Evolutionary conservation across 169 alveolate genomes (phyloP), one percentile per base, ranked within the genome.

Genomic region (Plasmodium ovale): DNA sequence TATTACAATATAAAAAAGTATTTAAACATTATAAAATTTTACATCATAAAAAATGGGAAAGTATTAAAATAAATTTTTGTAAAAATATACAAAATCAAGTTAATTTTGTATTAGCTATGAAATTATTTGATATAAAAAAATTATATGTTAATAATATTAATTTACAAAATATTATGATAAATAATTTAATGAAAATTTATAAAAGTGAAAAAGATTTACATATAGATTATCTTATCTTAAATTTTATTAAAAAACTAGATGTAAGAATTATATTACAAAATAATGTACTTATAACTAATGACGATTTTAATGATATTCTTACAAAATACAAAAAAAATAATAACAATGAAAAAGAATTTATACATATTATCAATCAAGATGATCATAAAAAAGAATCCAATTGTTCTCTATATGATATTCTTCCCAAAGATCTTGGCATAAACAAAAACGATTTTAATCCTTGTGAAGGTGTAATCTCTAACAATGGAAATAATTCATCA

Each of bases 161-260:
- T 31, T 65, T 79, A 33, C 89, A 79, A 79, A 79, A 79, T 79
- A 23, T 65, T 62, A 62, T 79, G 77, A 79, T 79, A 27, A 79
- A 79, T 64, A 79, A 79, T 51, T 67, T 79, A 54, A 79, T 79
- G 68, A 79, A 65, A 79, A 79, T 79, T 64, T 79, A 79, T 64
- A 64, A 64, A 64, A 79, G 82, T 1, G 89, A 79, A 65, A 79
- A 33, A 49, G 70, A 79, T 79, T 56, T 79, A 53, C 77, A 62
- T 39, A 53, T 64, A 51, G 60, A 79, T 65, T 25, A 79, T 39
- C 54, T 47, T 39, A 27, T 79, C 51, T 35, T 79, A 47, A 62
- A 53, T 65, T 79, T 29, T 44, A 79, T 79, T 9, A 49, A 79
- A 47, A 79, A 79, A 19, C 2, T 64, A 65, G 89, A 79, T 37